These are phyloP conservation scores for Meyerozyma elateridarum DNA, from an alignment of 1,139 yeast species.

Conservation along the genomic window DNA sequence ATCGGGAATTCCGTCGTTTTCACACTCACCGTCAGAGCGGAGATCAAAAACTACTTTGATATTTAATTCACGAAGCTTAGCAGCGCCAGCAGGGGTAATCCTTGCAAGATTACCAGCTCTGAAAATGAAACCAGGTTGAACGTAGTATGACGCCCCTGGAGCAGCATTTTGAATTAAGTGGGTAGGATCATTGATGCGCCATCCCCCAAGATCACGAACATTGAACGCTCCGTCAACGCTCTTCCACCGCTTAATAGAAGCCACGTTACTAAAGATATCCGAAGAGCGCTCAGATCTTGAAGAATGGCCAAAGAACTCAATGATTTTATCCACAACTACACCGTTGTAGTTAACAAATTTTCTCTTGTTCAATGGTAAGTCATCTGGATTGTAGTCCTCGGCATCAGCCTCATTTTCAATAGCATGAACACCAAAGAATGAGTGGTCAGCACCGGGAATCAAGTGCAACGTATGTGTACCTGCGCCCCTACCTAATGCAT, in stretches of 20 bases:
- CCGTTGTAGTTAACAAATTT: conserved; percentile 53
- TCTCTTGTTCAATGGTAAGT: conserved; percentile 41
- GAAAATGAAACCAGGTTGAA: conserved; percentile 52
- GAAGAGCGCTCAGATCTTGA: conserved; percentile 52
- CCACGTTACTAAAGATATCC: conserved; percentile 30
- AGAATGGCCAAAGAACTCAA: conserved; percentile 48
- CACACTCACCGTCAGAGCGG: conserved; percentile 58
- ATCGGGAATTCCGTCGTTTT: conserved; percentile 43
- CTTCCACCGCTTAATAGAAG: conserved; percentile 51
- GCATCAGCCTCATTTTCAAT: conserved; percentile 27
- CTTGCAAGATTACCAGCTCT: conserved; percentile 60
- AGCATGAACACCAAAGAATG: conserved; percentile 53
- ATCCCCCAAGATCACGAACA: conserved; percentile 82
- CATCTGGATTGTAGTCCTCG: conserved; percentile 30
- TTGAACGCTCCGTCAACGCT: conserved; percentile 63
- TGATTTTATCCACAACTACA: conserved; percentile 48
- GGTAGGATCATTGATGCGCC: conserved; percentile 39
- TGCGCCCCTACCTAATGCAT: conserved; percentile 49
- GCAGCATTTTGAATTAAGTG: conserved; percentile 12
- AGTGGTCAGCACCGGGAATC: conserved; percentile 73
- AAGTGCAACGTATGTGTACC: conserved; percentile 51
- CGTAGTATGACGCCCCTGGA: conserved; percentile 24
- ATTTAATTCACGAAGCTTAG: conserved; percentile 38
- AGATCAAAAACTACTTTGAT: conserved; percentile 63
- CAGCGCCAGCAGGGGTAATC: conserved; percentile 44